These are phyloP conservation scores for Gracilaria vermiculophylla DNA, from an alignment of 23 red algal genomes.

Conservation along the genomic window DNA sequence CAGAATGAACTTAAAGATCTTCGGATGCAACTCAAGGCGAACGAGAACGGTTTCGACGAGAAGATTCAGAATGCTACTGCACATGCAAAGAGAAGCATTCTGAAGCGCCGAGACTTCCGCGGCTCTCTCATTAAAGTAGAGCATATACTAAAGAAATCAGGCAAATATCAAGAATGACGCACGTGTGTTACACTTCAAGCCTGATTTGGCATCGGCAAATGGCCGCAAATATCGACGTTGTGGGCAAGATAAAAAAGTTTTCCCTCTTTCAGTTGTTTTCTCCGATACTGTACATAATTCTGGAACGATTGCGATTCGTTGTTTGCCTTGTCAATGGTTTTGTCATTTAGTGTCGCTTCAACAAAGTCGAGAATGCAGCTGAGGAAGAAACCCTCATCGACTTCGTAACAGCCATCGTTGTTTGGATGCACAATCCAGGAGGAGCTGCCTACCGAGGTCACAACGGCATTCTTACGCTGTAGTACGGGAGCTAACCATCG, in stretches of 20 bases:
- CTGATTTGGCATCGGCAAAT: neutral
- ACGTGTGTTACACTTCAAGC: neutral
- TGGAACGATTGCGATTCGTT: neutral
- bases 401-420: slow-evolving; percentile 18
- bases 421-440: slow-evolving; percentile 62
- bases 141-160: neutral
- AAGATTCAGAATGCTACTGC: neutral
- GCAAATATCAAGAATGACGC: neutral
- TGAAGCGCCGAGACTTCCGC: slow-evolving; percentile 3
- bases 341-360: slow-evolving; percentile 12
- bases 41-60: neutral
- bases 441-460: slow-evolving; percentile 39
- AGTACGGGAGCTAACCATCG: slow-evolving; percentile 17
- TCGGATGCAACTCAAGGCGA: neutral
- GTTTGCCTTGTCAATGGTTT: neutral
- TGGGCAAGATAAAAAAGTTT: slow-evolving; percentile 55
- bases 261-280: slow-evolving; percentile 39
- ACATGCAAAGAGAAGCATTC: neutral
- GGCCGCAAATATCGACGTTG: slow-evolving; percentile 60
- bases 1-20: neutral
- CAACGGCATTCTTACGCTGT: neutral
- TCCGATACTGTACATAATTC: slow-evolving; percentile 17
- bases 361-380: slow-evolving; percentile 70
- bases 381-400: slow-evolving; percentile 61
- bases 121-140: neutral